Conservation (phyloP, 257 asterid genomes). For the Nicotiana tabacum region DNA sequence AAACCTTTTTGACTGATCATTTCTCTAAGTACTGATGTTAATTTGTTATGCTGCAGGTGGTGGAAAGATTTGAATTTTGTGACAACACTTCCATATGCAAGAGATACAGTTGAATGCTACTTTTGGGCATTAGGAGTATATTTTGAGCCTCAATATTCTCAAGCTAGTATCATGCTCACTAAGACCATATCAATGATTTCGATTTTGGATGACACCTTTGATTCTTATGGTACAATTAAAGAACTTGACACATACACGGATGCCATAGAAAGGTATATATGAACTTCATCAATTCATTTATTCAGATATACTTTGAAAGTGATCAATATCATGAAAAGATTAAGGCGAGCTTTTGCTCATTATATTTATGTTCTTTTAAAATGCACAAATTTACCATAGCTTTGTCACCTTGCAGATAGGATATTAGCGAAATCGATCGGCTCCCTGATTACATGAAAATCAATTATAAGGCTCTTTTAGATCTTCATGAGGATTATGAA, state of each 20-base stretch:
- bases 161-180: no score
- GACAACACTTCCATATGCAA: no score
- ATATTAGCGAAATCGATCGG: not conserved
- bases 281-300: not conserved
- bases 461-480: not conserved
- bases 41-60: no score
- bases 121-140: no score
- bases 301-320: not conserved
- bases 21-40: no score
- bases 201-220: constrained; percentile 16
- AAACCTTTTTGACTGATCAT: no score
- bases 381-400: not conserved
- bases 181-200: no score
- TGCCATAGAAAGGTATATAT: constrained; percentile 14
- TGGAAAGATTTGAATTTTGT: no score
- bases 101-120: no score
- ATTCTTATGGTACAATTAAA: constrained; percentile 15
- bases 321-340: not conserved
- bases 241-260: constrained; percentile 5
- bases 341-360: not conserved
- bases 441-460: not conserved
- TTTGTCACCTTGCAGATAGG: not conserved
- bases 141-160: no score
- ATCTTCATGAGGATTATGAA: not conserved
- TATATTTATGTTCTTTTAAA: not conserved